phyloP scores from a whole-genome alignment of 257 asterid genomes.

The Solanum arcanum region DNA sequence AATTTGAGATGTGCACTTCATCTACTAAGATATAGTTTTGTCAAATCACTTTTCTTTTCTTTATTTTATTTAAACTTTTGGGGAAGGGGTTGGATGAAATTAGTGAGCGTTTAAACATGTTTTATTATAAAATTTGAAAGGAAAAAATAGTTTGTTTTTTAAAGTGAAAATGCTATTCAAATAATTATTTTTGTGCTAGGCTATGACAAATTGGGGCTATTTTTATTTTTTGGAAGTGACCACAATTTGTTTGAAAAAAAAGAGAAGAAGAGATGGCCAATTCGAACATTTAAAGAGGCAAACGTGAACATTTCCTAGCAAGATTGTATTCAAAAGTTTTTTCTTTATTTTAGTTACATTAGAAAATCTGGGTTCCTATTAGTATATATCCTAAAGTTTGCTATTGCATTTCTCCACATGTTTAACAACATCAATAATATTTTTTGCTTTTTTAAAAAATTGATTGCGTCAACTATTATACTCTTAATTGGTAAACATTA shows the following conservation, averaged over 20 bases:
- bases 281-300: background rate
- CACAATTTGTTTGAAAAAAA: background rate
- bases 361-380: background rate
- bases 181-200: background rate
- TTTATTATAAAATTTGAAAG: background rate
- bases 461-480: background rate
- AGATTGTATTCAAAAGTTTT: background rate
- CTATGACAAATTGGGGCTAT: background rate
- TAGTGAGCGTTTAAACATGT: background rate
- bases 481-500: background rate
- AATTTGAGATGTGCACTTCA: background rate
- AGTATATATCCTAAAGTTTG: background rate
- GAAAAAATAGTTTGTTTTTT: no score
- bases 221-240: background rate
- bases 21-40: background rate
- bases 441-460: no score
- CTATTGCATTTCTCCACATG: background rate
- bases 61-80: background rate
- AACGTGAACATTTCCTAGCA: background rate
- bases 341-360: background rate
- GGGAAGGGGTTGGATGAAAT: background rate
- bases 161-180: background rate
- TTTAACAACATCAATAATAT: background rate
- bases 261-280: no score
- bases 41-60: background rate